Base-by-base conservation (phyloP, 768 basidiomycete genomes). In the Lactarius indigo region DNA sequence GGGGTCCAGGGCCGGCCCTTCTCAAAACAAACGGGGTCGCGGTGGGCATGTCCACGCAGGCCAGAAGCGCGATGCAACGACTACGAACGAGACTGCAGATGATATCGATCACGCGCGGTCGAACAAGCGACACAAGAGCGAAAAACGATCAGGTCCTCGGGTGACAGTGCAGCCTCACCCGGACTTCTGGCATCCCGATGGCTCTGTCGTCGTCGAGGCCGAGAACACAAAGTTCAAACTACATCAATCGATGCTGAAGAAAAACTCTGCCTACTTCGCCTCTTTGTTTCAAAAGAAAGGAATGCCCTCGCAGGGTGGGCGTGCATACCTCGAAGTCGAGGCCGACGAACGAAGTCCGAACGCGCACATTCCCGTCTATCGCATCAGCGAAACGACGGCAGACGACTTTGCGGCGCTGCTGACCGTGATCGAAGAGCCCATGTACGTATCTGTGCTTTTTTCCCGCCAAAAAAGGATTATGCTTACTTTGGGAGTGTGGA, bases 181-280 rank as follows among this genome's bases (percentile, higher is more conserved):
- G 0, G 62, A 64, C 20, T 73, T 78, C 58, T 80, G 80, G 79
- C 69, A 76, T 30, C 71, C 73, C 26, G 78, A 79, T 63, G 80
- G 78, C 1, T 74, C 74, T 9, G 71, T 78, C 1, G 72, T 79
- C 42, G 57, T 83, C 10, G 74, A 78, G 55, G 66, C 78, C n/a
- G 68, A 74, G n/a, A 70, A 73, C 23, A 74, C 72, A 4, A 71
- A 76, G 39, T 81, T 80, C 70, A 73, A 72, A 23, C 66, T 82
- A 18, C 76, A 79, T n/a, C 71, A 76, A 20, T 77, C 76, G 59
- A 73, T 72, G n/a, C 74, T 82, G 6, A 64, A 72, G 15, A 70
- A 65, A 39, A 68, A 76, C 15, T 78, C 78, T 3, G 65, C 59
- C 9, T 81, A 75, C 71, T 82, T 83, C 54, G 70, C 73, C 1